Conservation (phyloP, 139 green algal species). For the Dunaliella primolecta region DNA sequence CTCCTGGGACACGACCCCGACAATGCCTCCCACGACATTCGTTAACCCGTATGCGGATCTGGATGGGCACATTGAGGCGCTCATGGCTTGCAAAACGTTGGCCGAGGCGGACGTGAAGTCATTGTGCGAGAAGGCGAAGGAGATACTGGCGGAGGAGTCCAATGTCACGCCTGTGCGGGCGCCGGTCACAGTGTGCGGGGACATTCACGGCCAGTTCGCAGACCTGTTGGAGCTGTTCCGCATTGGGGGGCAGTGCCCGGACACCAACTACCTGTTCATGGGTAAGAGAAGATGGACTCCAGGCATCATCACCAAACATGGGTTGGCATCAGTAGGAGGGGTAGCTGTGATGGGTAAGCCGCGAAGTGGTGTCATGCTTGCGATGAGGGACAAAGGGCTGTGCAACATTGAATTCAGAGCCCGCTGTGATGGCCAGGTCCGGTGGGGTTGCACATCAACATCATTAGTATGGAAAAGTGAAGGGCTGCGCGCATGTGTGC, state of each 20-base stretch:
- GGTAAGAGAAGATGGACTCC: too few species aligned
- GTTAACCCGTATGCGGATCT: conserved; percentile 60
- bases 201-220: conserved; percentile 98
- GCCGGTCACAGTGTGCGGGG: conserved; percentile 94
- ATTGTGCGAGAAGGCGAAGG: conserved; percentile 91
- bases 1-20: too few species aligned
- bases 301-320: too few species aligned
- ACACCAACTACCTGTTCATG: conserved; percentile 99
- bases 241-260: conserved; percentile 90
- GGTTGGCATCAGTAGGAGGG: too few species aligned
- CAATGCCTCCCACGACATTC: not conserved
- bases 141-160: conserved; percentile 86
- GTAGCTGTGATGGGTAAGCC: too few species aligned
- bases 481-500: too few species aligned
- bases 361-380: too few species aligned
- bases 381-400: too few species aligned
- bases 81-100: conserved; percentile 90
- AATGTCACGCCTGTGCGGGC: conserved; percentile 95
- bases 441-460: too few species aligned
- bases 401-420: too few species aligned
- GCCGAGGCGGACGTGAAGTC: conserved; percentile 85
- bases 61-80: conserved; percentile 77
- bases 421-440: too few species aligned
- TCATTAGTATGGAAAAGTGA: too few species aligned
- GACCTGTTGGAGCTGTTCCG: conserved; percentile 95